Base-by-base conservation (phyloP, 495 filamentous ascomycete genomes). In the Lophium mytilinum region DNA sequence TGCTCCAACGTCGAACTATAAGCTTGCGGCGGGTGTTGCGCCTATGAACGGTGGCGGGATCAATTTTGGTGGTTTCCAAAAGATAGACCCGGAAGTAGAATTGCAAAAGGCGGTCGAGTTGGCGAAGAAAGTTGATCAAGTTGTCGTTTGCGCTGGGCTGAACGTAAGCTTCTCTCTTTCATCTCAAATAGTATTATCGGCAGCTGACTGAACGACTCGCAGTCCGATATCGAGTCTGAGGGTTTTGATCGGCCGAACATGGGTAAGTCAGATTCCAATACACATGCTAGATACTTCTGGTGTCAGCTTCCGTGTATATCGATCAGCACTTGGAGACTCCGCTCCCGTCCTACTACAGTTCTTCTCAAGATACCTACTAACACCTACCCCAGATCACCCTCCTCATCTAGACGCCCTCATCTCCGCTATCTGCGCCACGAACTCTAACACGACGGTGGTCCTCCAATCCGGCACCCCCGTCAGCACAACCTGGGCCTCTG, bases 381-480 rank as follows among this genome's bases (percentile, higher is more conserved):
- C 14, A 35, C 87, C 87, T 4, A 30, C 83, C 81, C 1, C 81
- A 79, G 63, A 86, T 83, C 65, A 18, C 9, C 87, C 87, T 4
- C 82, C 82, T 1, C 81, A 79, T 62, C 84, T 83, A 63, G 86
- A 91, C 64, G 79, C 82, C 30, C 73, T 94, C 21, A 81, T 92
- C 63, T 74, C 78, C 43, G 80, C 79, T 11, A 80, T 92, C 4
- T 72, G 85, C 4, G 72, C 75, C n/a, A 86, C 80, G 0, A 90
- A 90, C 63, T 81, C 86, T 11, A 79, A 78, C 40, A 82, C 88
- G 1, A 78, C 88, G 1, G 80, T 95, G 4, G 87, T 91, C 11
- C 83, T 87, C 60, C 87, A 91, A 61, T 86, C 85, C 37, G 88
- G 89, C 15, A 90, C 87, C 3, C 89, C 89, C 0, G 85, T 93